These are phyloP conservation scores for Moesziomyces globuligerus DNA, from an alignment of 1,284 basidiomycete genomes.

Conservation along the genomic window DNA sequence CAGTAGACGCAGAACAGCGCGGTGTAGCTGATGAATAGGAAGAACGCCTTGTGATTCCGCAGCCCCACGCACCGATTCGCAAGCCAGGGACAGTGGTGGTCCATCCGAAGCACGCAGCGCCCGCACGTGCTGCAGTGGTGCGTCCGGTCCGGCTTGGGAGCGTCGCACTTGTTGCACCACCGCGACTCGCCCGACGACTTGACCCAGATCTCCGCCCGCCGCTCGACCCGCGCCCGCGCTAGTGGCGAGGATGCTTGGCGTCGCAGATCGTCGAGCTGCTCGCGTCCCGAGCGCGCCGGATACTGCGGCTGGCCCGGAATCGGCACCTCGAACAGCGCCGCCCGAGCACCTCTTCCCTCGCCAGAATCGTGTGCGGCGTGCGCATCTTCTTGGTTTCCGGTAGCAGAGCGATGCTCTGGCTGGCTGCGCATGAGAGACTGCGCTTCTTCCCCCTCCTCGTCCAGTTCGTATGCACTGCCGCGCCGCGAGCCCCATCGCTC, in stretches of 20 bases:
- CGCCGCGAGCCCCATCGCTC: conserved; percentile 14
- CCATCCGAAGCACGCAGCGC: conserved; percentile 59
- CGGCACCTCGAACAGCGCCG: conserved; percentile 35
- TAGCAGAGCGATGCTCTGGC: neutral
- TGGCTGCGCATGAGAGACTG: conserved; percentile 20
- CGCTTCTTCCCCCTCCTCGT: conserved; percentile 7
- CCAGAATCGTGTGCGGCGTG: conserved; percentile 5
- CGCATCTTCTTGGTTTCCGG: neutral
- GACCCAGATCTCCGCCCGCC: conserved; percentile 46
- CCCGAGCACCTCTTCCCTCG: conserved; percentile 3
- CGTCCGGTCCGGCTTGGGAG: conserved; percentile 60
- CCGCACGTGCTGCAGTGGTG: conserved; percentile 64
- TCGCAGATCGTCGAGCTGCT: conserved; percentile 45
- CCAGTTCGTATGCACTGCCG: conserved; percentile 22
- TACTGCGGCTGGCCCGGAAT: conserved; percentile 52
- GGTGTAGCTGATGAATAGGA: conserved; percentile 66
- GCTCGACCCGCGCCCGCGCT: conserved; percentile 8
- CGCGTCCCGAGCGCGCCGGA: conserved; percentile 45
- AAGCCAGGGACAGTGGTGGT: conserved; percentile 71
- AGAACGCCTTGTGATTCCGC: conserved; percentile 67
- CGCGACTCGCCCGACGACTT: conserved; percentile 57
- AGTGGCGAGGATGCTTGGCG: conserved; percentile 5
- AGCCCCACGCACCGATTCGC: conserved; percentile 70
- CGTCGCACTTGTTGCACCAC: conserved; percentile 60
- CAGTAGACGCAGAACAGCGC: conserved; percentile 58